phyloP scores from a whole-genome alignment of 805 yeast species.

The Priceomyces haplophilus region DNA sequence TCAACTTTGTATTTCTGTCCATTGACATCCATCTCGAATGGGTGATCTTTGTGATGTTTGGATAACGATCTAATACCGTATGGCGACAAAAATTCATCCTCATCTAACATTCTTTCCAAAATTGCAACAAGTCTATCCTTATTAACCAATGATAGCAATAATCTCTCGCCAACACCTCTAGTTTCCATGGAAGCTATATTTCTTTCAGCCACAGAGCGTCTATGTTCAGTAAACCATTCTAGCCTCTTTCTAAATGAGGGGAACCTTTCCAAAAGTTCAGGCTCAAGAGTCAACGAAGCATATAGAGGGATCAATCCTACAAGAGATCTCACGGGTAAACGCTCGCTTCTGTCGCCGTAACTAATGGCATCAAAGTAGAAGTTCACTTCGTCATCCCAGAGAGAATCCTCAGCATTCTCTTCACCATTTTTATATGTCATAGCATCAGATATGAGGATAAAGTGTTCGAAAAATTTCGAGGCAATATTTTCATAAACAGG shows the following conservation, averaged over 20 bases:
- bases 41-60: conserved; percentile 78
- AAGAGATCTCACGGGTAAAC: conserved; percentile 80
- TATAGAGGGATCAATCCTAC: conserved; percentile 91
- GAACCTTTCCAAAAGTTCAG: conserved; percentile 70
- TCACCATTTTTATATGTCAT: conserved; percentile 65
- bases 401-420: conserved; percentile 52
- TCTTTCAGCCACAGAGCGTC: conserved; percentile 66
- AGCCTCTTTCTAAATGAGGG: conserved; percentile 81
- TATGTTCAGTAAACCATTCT: conserved; percentile 77
- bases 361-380: conserved; percentile 89
- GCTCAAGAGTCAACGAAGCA: conserved; percentile 85
- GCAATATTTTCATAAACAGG: conserved; percentile 92
- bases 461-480: conserved; percentile 90
- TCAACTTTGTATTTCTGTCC: conserved; percentile 68
- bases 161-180: conserved; percentile 79
- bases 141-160: conserved; percentile 74
- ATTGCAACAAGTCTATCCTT: conserved; percentile 76
- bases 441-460: conserved; percentile 87
- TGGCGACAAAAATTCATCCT: conserved; percentile 76
- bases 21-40: conserved; percentile 79
- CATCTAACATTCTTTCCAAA: conserved; percentile 78
- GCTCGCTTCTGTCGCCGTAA: conserved; percentile 66
- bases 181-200: conserved; percentile 82
- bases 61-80: conserved; percentile 89
- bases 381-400: conserved; percentile 88